Evolutionary conservation across 2,329 filamentous ascomycete genomes (phyloP), one percentile per base, ranked within the genome.

Genomic region (Xylaria digitata): DNA sequence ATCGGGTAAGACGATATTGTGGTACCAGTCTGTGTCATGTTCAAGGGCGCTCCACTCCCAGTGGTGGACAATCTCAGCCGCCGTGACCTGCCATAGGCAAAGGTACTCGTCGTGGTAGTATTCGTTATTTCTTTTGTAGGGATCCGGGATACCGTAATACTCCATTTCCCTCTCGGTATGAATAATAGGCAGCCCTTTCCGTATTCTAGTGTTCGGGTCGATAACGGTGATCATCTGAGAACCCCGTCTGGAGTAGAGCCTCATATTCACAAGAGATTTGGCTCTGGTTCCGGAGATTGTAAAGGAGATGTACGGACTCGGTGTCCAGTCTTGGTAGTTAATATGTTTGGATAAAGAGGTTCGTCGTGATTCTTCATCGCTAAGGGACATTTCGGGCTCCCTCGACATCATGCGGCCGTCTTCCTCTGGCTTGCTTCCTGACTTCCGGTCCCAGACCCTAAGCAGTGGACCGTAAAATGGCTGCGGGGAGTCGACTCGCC

Each of bases 241-340:
- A 17, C 15, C 17, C 34, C 55, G 26, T 11, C 32, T 15, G 3
- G 55, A 8, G 17, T 1, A 2, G 9, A 13, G 6, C 13, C 19
- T 21, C 23, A 3, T 46, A 6, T n/a, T 11, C 13, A 40, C 37
- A 15, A 40, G 37, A 15, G 8, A 13, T 40, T 40, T 9, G 11
- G 13, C 37, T 37, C n/a, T 49, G 8, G 17, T n/a, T 11, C 13
- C 1, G 23, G 26, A 37, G 11, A 3, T 21, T 3, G 43, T 49
- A 26, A 59, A 61, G 3, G 57, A 50, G 46, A 61, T 61, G n/a
- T 42, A 61, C 11, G 57, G 57, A 13, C 19, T 57, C 17, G 54
- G 54, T 19, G 2, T 34, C 54, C 37, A 46, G 3, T 32, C 17
- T 3, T 3, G 2, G 7, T 30, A 21, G 21, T 46, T 13, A 57